Percentiles rank a stretch among this genome's conserved stretches.
These are phyloP conservation scores for Oryza brachyantha DNA, from an alignment of 176 grass and related monocot species.

Conservation along the genomic window DNA sequence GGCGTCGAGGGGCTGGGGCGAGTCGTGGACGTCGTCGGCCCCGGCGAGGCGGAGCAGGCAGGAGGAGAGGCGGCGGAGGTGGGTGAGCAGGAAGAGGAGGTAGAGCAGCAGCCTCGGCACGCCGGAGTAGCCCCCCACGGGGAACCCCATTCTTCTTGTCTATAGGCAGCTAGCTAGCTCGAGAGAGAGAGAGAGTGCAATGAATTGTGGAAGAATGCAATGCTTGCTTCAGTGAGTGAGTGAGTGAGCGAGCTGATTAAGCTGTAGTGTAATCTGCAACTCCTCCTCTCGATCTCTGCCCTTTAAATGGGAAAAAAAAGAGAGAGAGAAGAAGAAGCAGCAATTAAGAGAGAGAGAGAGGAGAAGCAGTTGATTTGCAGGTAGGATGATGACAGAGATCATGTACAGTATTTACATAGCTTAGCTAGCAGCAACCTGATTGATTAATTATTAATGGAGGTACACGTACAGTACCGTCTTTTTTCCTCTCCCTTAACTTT, in stretches of 20 bases:
- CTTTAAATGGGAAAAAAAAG: background rate
- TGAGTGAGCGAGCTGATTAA: too few relatives aligned
- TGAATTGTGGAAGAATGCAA: too few relatives aligned
- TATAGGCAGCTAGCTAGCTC: too few relatives aligned
- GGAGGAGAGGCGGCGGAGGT: conserved; percentile 54
- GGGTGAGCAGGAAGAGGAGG: conserved; percentile 51
- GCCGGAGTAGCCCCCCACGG: conserved; percentile 53
- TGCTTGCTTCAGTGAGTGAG: background rate
- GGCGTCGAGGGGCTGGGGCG: background rate
- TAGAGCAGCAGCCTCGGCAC: conserved; percentile 53
- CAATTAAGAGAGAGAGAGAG: background rate
- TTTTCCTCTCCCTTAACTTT: too few relatives aligned
- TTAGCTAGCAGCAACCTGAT: too few relatives aligned
- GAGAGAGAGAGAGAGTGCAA: too few relatives aligned
- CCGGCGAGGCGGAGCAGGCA: conserved; percentile 58
- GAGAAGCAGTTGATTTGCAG: background rate
- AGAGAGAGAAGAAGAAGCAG: background rate
- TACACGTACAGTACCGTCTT: too few relatives aligned
- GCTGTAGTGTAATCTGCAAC: too few relatives aligned
- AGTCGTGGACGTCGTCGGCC: conserved; percentile 27
- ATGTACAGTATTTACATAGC: too few relatives aligned
- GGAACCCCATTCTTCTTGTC: conserved; percentile 52
- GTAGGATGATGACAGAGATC: too few relatives aligned
- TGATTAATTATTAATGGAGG: too few relatives aligned
- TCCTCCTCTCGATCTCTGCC: background rate